Conservation (phyloP, 2,329 filamentous ascomycete species). For the Penicillium oxalicum region DNA sequence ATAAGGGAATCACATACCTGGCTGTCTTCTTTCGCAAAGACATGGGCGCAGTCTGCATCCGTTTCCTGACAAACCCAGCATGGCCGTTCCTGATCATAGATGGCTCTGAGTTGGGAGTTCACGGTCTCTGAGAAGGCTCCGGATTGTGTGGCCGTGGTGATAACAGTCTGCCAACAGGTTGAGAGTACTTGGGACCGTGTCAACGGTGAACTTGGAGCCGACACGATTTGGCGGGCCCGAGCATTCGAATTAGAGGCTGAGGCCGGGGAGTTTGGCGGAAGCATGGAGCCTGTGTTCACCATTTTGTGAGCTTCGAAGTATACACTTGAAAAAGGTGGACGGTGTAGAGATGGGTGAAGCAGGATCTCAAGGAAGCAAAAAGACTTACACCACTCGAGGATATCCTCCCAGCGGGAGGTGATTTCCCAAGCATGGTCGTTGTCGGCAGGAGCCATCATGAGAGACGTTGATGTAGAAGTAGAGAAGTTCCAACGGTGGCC, state of each 20-base stretch:
- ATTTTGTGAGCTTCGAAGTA: background rate
- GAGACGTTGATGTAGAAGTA: background rate
- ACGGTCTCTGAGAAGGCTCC: background rate
- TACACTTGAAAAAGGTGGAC: background rate
- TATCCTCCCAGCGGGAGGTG: background rate
- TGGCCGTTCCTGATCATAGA: background rate
- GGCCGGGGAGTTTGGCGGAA: background rate
- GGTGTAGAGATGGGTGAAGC: background rate
- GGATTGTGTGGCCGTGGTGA: background rate
- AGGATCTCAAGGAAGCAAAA: background rate
- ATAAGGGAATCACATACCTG: background rate
- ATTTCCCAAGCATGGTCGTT: background rate
- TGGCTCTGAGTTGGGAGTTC: background rate
- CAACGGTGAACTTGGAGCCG: background rate
- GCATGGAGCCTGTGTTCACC: background rate
- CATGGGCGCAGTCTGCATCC: background rate
- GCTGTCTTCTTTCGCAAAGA: background rate
- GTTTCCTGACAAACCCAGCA: background rate
- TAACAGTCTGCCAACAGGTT: background rate
- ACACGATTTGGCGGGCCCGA: background rate
- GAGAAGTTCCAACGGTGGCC: background rate
- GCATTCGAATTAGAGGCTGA: background rate
- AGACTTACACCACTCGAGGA: background rate
- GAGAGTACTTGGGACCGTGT: background rate
- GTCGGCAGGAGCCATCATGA: background rate